Base-by-base conservation (phyloP, 768 basidiomycete genomes). In the Gymnopilus junonius region DNA sequence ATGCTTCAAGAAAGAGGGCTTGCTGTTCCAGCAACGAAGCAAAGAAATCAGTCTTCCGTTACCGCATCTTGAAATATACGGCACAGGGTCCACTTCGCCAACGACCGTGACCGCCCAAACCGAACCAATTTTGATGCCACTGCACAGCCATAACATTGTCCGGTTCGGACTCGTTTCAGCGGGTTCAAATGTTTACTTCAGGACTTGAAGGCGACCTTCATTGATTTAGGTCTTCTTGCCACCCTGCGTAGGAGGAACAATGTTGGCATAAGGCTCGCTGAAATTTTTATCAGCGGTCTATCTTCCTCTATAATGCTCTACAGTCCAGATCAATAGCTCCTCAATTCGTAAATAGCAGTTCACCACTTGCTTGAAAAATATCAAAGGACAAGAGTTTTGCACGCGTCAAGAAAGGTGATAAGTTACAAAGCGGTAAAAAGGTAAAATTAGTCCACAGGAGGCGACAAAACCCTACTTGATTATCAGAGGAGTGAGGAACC, bases 401-500 rank as follows among this genome's bases (percentile, higher is more conserved):
- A n/a, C n/a, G n/a, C n/a, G n/a, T n/a, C n/a, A 42, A 11, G 37
- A 20, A n/a, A 51, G 32, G 31, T 15, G 7, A 32, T 51, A 51
- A 20, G 17, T 51, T 51, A 51, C 10, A 8, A 7, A 29, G 40
- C 17, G 21, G 27, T 32, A 27, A 48, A n/a, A n/a, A n/a, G n/a
- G n/a, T 27, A 14, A 27, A 46, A 55, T 37, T 32, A 6, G 31
- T 20, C 23, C 11, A 27, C 58, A 58, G 40, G 31, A 39, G 8
- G 25, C 29, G 17, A 14, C 29, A 32, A 17, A 15, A 8, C 32
- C 37, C 56, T 62, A 67, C 58, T 72, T 73, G 64, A 77, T 77
- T 40, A 77, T 74, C 48, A 79, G 65, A 20, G 77, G 74, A 2
- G 74, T 73, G 57, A 74, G 72, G 46, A 70, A 66, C 67, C 69